Base-by-base conservation (phyloP, 345 rosid genomes). In the Eucalyptus erythrocorys region DNA sequence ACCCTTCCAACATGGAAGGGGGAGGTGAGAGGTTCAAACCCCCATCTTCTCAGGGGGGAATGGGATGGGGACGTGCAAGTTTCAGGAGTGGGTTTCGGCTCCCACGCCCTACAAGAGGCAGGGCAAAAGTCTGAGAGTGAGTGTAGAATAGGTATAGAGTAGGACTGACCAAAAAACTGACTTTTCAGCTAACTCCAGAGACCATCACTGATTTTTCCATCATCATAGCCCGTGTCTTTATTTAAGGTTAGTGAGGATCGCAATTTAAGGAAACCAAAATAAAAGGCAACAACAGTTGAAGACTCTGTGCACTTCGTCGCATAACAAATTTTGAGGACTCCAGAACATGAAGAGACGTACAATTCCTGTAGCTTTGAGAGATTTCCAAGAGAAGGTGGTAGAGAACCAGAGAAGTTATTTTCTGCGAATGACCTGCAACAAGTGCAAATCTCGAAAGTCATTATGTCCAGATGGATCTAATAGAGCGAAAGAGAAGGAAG, bases 371-470 rank as follows among this genome's bases (percentile, higher is more conserved):
- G 91, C 79, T 90, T 93, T 26, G 87, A 87, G 50, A 94, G 94
- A 59, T 68, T 92, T 30, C 97, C 99, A 87, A 97, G 94, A 92
- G 92, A 94, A 34, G 88, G 57, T 17, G 97, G 99, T 79, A 97
- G 90, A 89, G 93, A 55, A 88, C 99, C 98, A 11, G 95, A 92
- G 88, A 96, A 96, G 89, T 95, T 96, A 92, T 96, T 97, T 47
- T 93, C 61, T 84, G 90, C 92, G 57, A 96, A 42, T 16, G 79
- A 59, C 57, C 99, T 96, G 87, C 87, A 81, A 87, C 45, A 86
- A 86, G 84, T 71, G 87, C 51, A 50, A 45, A 87, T 66, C 79
- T 66, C 22, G 10, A 32, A 66, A 66, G 40, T 66, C 22, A 16
- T 32, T 32, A 30, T 15, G 19, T 16, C 3, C 51, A 57, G 45